phyloP scores from a whole-genome alignment of 225 moss, liverwort and hornwort species.

The Polytrichum formosum region DNA sequence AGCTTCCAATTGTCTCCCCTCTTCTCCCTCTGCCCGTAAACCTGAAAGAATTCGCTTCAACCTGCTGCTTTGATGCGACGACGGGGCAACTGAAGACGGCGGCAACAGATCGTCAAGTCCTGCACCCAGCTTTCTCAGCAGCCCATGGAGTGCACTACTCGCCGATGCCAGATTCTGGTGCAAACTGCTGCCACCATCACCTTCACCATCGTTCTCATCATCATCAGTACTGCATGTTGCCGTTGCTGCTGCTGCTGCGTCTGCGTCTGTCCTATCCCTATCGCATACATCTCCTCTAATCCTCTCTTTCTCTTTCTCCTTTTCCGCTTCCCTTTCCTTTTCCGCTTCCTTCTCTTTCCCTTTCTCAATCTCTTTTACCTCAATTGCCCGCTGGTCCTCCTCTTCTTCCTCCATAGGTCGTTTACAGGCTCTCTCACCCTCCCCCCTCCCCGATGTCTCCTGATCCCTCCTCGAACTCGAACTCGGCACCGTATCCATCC shows the following conservation, averaged over 20 bases:
- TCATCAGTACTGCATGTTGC: slow-evolving; percentile 81
- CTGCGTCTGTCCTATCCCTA: slow-evolving; percentile 53
- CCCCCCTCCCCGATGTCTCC: slow-evolving; percentile 44
- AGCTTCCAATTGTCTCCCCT: slow-evolving; percentile 92
- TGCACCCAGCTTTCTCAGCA: slow-evolving; percentile 93
- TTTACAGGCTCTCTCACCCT: slow-evolving; percentile 50
- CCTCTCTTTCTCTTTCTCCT: slow-evolving; percentile 51
- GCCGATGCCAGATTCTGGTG: slow-evolving; percentile 96
- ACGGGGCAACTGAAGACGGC: slow-evolving; percentile 56
- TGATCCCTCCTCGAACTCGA: slow-evolving; percentile 69
- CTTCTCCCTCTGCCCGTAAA: slow-evolving; percentile 94
- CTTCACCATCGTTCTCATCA: slow-evolving; percentile 89
- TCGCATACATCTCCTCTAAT: slow-evolving; percentile 32
- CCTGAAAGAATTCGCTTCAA: slow-evolving; percentile 95
- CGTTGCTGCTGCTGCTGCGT: slow-evolving; percentile 20
- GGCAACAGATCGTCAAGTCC: slow-evolving; percentile 95
- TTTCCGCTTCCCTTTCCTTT: slow-evolving; percentile 62
- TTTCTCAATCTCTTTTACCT: slow-evolving; percentile 44
- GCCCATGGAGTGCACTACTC: slow-evolving; percentile 91
- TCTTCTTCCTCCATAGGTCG: slow-evolving; percentile 11
- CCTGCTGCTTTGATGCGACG: slow-evolving; percentile 92
- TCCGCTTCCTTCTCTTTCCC: slow-evolving; percentile 38
- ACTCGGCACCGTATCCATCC: slow-evolving; percentile 66
- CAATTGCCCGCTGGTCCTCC: slow-evolving; percentile 35
- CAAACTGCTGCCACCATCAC: slow-evolving; percentile 83